Percentiles rank a stretch among this genome's conserved stretches.
Evolutionary conservation across 805 yeast species (phyloP).

Genomic region (Sugiyamaella valdiviana): DNA sequence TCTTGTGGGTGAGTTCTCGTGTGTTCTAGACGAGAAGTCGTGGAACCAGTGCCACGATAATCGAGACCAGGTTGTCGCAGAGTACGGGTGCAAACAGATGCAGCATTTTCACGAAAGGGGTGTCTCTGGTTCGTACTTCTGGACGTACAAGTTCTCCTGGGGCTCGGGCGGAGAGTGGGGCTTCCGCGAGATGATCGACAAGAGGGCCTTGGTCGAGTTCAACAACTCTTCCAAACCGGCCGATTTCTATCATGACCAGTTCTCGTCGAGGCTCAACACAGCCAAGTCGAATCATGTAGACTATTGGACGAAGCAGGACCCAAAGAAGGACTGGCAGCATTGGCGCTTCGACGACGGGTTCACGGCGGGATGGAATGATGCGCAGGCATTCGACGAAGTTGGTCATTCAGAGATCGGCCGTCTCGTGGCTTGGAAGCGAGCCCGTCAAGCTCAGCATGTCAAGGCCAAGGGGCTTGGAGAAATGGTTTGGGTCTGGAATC

Average conservation of each 20-base stretch:
- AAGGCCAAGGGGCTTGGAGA: conserved; percentile 47
- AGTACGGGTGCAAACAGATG: conserved; percentile 56
- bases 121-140: conserved; percentile 70
- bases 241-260: conserved; percentile 16
- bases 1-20: conserved; percentile 84
- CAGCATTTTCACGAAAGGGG: conserved; percentile 47
- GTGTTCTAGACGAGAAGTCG: conserved; percentile 70
- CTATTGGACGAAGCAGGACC: conserved; percentile 63
- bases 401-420: conserved; percentile 73
- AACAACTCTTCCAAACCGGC: conserved; percentile 18
- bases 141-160: conserved; percentile 82
- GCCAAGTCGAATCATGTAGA: conserved; percentile 44
- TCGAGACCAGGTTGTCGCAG: conserved; percentile 50
- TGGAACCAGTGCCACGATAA: conserved; percentile 52
- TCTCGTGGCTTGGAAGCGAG: conserved; percentile 55
- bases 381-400: conserved; percentile 58
- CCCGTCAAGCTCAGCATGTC: conserved; percentile 60
- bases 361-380: conserved; percentile 67
- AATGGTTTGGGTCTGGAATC: conserved; percentile 83
- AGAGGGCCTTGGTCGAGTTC: conserved; percentile 46
- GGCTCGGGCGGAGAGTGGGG: conserved; percentile 99
- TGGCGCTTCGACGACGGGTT: conserved; percentile 79
- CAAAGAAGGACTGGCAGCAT: conserved; percentile 64
- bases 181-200: conserved; percentile 64
- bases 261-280: conserved; percentile 36